Conservation (phyloP, 2,329 filamentous ascomycete genomes). For the Plenodomus biglobosus region DNA sequence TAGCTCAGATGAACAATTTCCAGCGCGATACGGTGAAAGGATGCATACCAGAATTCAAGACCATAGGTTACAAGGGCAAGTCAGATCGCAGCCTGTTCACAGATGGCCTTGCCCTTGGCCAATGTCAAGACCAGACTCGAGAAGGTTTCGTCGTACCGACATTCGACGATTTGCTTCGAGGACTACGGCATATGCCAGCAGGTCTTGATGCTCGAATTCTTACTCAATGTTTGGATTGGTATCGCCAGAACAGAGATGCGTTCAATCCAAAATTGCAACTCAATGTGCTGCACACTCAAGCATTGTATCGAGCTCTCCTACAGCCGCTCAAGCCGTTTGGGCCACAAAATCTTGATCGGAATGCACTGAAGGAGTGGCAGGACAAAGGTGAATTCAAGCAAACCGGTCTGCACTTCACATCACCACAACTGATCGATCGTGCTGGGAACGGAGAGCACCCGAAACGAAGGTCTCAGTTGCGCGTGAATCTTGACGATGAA, state of each 20-base stretch:
- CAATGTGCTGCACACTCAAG: conserved; percentile 30
- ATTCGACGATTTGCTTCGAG: conserved; percentile 24
- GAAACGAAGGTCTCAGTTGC: conserved; percentile 6
- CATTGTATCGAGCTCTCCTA: conserved; percentile 21
- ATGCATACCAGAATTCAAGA: conserved; percentile 14
- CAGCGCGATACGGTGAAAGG: conserved; percentile 17
- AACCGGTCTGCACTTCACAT: conserved; percentile 2
- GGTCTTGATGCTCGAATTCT: conserved; percentile 24
- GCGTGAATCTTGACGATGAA: conserved; percentile 8
- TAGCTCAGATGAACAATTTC: conserved; percentile 12
- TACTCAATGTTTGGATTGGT: conserved; percentile 27
- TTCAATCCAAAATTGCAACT: conserved; percentile 28
- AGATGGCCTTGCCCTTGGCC: conserved; percentile 6
- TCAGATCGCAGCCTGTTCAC: conserved; percentile 17
- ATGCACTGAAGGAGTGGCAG: conserved; percentile 24
- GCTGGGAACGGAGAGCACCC: background rate
- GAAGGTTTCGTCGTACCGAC: conserved; percentile 15
- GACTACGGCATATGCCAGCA: conserved; percentile 18
- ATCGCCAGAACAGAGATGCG: conserved; percentile 8
- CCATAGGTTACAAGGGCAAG: conserved; percentile 10
- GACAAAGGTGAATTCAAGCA: conserved; percentile 12
- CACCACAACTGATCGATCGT: background rate
- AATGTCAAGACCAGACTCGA: conserved; percentile 5
- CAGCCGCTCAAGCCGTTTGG: conserved; percentile 16
- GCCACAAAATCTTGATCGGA: conserved; percentile 21